Conservation (phyloP, 768 basidiomycete genomes). For the Amanita phalloides region DNA sequence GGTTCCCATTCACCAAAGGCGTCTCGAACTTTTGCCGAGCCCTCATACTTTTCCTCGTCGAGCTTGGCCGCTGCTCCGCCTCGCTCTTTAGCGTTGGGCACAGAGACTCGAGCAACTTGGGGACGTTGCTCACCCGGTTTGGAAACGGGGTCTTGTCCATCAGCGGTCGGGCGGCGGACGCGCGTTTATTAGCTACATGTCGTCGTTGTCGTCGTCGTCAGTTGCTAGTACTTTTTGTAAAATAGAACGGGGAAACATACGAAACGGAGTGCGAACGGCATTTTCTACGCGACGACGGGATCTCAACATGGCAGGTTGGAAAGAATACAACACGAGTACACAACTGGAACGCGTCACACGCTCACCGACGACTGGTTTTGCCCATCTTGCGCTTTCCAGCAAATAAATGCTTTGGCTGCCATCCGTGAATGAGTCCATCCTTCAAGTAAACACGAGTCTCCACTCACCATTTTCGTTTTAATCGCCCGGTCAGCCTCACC, state of each 20-base stretch:
- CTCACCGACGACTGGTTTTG: conserved; percentile 69
- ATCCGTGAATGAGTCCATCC: neutral
- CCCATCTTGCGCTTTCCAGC: conserved; percentile 78
- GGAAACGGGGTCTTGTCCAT: conserved; percentile 71
- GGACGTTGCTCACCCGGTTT: conserved; percentile 31
- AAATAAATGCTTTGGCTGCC: conserved; percentile 78
- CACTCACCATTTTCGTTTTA: conserved; percentile 68
- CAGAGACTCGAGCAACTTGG: conserved; percentile 24
- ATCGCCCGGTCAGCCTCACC: conserved; percentile 84
- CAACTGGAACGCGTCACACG: neutral
- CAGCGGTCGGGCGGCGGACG: conserved; percentile 31
- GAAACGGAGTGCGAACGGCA: neutral
- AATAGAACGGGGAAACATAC: neutral
- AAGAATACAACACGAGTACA: neutral
- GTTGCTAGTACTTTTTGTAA: no score
- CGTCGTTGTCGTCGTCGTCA: no score
- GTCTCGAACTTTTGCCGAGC: conserved; percentile 55
- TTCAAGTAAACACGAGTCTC: no score
- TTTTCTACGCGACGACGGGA: neutral
- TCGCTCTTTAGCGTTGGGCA: conserved; percentile 12
- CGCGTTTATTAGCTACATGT: neutral
- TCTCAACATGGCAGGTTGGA: neutral
- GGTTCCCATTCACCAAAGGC: conserved; percentile 50
- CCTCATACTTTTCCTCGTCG: conserved; percentile 53
- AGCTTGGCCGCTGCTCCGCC: conserved; percentile 47